Evolutionary conservation across 306 rosid genomes (phyloP), one percentile per base, ranked within the genome.

Genomic region (Cucumis melo): DNA sequence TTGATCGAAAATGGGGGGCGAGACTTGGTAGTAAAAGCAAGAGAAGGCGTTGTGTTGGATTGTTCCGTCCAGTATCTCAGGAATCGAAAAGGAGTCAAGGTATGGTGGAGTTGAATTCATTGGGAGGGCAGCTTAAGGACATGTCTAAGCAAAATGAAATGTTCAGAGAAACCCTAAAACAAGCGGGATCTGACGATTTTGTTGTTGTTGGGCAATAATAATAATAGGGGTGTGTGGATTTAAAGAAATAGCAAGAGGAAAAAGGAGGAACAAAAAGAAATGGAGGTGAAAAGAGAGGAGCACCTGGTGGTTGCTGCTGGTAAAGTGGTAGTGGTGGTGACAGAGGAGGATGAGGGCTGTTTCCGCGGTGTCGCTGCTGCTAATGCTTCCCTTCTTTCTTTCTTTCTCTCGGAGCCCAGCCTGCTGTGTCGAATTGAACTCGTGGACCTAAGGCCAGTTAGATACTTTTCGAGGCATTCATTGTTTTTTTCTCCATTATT

Each of bases 161-260:
- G 20, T 56, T 68, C 10, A 19, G 6, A 55, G 75, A 70, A 70
- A 21, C 77, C 75, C 63, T 41, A 41, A 32, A 59, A 56, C 60
- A 78, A 42, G 34, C 77, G 74, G 74, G 81, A 78, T 78, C 81
- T 70, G 77, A 58, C 50, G 64, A 70, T 70, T 75, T 75, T 23
- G 78, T 75, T 59, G 34, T 21, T 34, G 14, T 5, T 20, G 7
- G 38, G 20, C 44, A 53, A 17, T 38, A 58, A 21, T 38, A 58
- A 21, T 16, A 57, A 32, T 32, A 32, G 36, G 36, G 23, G 7
- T 44, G 12, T 74, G 32, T 10, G 11, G 19, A 32, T 74, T 29
- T 56, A 19, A 27, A 54, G 7, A 42, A 42, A 68, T 27, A 15
- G 3, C 15, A 27, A 53, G 5, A 3, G 16, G 57, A 24, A 29